phyloP scores from a whole-genome alignment of 768 basidiomycete species.

The Pilatotrama ljubarskyi region DNA sequence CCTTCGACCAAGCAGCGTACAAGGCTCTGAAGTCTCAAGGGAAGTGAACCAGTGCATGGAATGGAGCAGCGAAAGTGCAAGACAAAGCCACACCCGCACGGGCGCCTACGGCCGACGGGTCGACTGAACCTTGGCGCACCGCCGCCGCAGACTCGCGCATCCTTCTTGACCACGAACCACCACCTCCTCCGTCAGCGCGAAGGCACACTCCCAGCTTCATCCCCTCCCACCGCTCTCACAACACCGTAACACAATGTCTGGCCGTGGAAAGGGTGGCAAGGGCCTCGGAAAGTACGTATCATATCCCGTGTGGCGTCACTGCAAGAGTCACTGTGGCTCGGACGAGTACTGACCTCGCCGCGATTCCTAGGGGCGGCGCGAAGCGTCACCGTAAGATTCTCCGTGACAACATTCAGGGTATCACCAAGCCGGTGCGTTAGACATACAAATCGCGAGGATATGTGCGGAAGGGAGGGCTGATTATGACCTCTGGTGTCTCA shows the following conservation, averaged over 20 bases:
- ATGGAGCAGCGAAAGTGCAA: neutral
- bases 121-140: constrained; percentile 9
- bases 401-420: constrained; percentile 75
- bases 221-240: constrained; percentile 22
- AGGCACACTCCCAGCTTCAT: constrained; percentile 4
- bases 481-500: neutral
- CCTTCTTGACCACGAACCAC: constrained; percentile 17
- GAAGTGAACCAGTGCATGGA: neutral
- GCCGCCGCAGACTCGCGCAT: constrained; percentile 2
- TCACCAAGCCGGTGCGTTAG: constrained; percentile 54
- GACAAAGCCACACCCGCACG: neutral
- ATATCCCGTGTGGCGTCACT: neutral
- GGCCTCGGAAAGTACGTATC: constrained; percentile 41
- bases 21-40: no score
- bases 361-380: constrained; percentile 79
- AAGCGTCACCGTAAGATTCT: constrained; percentile 97
- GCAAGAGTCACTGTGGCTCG: neutral
- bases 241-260: constrained; percentile 67
- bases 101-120: neutral
- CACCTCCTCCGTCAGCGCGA: constrained; percentile 2
- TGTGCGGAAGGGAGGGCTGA: neutral
- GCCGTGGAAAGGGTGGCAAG: constrained; percentile 96
- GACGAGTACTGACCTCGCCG: constrained; percentile 41
- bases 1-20: neutral
- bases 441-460: constrained; percentile 1